These are phyloP conservation scores for Chrysanthemum seticuspe DNA, from an alignment of 129 eudicot species.

Conservation along the genomic window DNA sequence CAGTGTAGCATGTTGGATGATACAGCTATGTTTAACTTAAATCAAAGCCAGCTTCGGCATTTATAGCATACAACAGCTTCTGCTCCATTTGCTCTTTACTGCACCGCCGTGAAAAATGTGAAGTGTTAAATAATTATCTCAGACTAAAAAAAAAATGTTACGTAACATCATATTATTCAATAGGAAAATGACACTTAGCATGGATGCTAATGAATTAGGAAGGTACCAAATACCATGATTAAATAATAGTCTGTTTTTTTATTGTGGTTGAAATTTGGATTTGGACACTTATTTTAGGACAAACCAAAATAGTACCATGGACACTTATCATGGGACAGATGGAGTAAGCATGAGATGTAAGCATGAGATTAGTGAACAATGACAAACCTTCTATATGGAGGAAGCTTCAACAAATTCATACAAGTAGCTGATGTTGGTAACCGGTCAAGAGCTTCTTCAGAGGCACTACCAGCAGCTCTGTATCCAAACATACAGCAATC, in stretches of 20 bases:
- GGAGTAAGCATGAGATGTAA: no score
- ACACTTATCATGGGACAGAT: no score
- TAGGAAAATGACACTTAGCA: no score
- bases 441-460: conserved; percentile 89
- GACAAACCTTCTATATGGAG: conserved; percentile 87
- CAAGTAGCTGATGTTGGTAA: conserved; percentile 98
- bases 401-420: conserved; percentile 96
- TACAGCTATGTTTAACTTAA: conserved; percentile 49
- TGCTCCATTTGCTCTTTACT: conserved; percentile 94
- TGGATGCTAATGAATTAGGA: no score
- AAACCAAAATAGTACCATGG: no score
- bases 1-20: conserved; percentile 6
- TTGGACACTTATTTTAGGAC: no score
- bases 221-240: no score
- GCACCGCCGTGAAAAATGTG: conserved; percentile 23
- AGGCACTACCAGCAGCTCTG: conserved; percentile 89
- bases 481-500: conserved; percentile 7
- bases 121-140: background rate
- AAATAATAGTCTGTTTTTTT: no score
- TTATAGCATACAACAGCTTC: conserved; percentile 90
- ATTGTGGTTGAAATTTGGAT: no score
- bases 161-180: no score
- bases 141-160: background rate
- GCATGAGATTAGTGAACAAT: background rate
- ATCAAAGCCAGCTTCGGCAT: conserved; percentile 95